Percentiles rank a stretch among this genome's conserved stretches.
These are phyloP conservation scores for Populus pruinosa DNA, from an alignment of 345 rosid species.

Conservation along the genomic window DNA sequence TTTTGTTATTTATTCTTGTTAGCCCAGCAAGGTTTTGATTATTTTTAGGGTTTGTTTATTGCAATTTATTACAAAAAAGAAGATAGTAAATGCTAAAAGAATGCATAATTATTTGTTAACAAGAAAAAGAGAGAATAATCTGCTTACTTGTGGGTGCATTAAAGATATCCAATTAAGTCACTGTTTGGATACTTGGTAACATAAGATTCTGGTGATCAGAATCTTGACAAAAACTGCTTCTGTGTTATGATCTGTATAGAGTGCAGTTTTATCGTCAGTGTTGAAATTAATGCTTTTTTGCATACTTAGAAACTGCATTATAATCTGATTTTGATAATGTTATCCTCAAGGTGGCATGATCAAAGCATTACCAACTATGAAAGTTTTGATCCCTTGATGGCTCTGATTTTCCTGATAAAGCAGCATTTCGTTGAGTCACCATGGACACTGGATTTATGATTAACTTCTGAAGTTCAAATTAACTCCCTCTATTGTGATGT, in stretches of 20 bases:
- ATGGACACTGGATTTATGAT: background rate
- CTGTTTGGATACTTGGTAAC: too few relatives aligned
- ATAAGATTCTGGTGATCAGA: background rate
- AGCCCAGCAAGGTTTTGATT: background rate
- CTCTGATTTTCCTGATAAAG: background rate
- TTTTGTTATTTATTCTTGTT: background rate
- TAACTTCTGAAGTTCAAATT: background rate
- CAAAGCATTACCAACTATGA: background rate
- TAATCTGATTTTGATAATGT: background rate
- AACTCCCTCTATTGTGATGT: background rate
- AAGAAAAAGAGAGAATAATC: too few relatives aligned
- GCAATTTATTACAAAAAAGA: background rate
- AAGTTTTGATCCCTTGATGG: background rate
- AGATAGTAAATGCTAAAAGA: background rate
- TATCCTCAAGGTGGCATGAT: background rate
- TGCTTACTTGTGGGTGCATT: background rate
- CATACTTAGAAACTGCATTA: background rate
- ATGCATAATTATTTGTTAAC: background rate
- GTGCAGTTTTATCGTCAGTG: background rate
- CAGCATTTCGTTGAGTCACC: background rate
- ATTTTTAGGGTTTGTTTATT: background rate
- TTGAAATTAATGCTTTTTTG: background rate
- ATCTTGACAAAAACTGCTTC: background rate
- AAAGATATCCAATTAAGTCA: background rate
- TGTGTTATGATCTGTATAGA: background rate